Base-by-base conservation (phyloP, 805 yeast genomes). In the Candida tibetensis region DNA sequence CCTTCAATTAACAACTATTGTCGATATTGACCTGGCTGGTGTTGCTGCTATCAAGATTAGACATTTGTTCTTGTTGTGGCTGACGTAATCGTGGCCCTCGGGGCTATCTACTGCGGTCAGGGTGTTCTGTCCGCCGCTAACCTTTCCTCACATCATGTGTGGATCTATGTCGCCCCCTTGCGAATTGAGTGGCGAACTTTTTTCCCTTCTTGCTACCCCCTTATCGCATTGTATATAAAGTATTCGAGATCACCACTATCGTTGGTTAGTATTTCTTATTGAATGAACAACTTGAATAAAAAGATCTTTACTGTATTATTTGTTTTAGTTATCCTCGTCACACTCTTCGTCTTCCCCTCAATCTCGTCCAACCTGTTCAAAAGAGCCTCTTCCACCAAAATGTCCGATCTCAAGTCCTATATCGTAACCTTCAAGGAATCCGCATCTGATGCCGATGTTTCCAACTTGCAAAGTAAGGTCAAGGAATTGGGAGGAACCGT, bases 401-500 rank as follows among this genome's bases (percentile, higher is more conserved):
- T 62, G 66, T 34, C 65, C 18, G 61, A 52, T 38, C 41, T 53
- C 25, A 68, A 66, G 46, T 44, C 57, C 31, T 62, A 59, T 51
- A 70, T 73, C 36, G 59, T 75, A 40, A 72, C 78, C 27, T 66
- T 74, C 39, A 70, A 72, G 48, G 78, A 74, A 19, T 40, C 62
- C 18, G 69, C 65, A 40, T 51, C 70, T 32, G 71, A 66, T 29
- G 60, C 62, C 19, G 72, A 71, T 36, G 51, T 65, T 28, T 45
- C 57, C 17, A 30, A 58, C 28, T 54, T 81, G 62, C 79, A 82
- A 53, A 62, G 69, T 36, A 65, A 70, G 40, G 58, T 81, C 42
- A 32, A 54, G 21, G 69, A 73, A 25, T 51, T 77, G 36, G 87
- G 87, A 28, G 88, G 86, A 36, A 69, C 66, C 37, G 71, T 82